Base-by-base conservation (phyloP, 2,329 filamentous ascomycete genomes). In the Diaporthe eres region DNA sequence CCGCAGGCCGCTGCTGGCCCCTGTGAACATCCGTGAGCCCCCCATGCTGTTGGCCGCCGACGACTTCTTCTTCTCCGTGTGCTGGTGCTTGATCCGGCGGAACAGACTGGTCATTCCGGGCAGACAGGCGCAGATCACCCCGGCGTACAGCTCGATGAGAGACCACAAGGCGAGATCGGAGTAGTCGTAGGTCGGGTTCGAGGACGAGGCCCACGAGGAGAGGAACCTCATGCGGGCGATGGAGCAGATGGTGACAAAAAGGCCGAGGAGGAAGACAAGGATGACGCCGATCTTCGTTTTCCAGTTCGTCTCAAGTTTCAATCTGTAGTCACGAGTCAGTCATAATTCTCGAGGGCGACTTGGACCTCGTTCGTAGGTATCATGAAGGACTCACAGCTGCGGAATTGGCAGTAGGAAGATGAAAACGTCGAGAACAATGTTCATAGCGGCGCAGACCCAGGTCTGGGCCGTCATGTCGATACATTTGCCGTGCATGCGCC, bases 81-180 rank as follows among this genome's bases (percentile, higher is more conserved):
- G 74, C 28, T 74, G 74, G 75, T 76, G 75, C 77, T 75, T 78
- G 58, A 78, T 28, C 28, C 77, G 78, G 44, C 67, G 75, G 68
- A 81, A 75, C 42, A 85, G 77, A 8, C 82, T 79, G 65, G 85
- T 82, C 15, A 86, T 83, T 1, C 83, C 83, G 2, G 86, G 86
- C 6, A 87, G 80, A 49, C 84, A 86, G 42, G 83, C 83, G 31
- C 86, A 83, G 47, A 87, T 82, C 57, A 87, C 82, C n/a, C 86
- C 83, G 0, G 84, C 81, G 1, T 85, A 82, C 6, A 86, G 80
- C 78, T 87, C 86, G 37, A 87, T 78, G 2, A 85, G 85, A 3
- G 84, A 85, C 86, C 86, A 87, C 63, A 87, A 80, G n/a, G 86
- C 76, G 8, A 81, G 80, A 75, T 85, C 82, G 12, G 83, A 83